Conservation (phyloP, 352 stramenopile genomes). For the Phytophthora meadii region DNA sequence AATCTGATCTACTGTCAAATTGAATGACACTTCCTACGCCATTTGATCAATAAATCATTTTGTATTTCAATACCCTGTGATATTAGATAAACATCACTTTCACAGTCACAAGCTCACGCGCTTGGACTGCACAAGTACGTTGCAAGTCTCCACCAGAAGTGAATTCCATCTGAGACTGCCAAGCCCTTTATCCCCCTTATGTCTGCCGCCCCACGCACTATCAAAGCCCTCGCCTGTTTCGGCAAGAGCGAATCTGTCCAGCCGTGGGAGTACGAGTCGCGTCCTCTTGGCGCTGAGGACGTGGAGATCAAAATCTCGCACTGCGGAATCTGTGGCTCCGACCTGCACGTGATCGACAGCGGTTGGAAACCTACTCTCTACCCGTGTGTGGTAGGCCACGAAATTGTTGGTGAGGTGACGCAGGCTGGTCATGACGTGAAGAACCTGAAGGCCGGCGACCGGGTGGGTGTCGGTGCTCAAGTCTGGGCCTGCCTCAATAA, state of each 20-base stretch:
- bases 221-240: constrained; percentile 55
- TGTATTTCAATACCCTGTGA: too few species aligned
- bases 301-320: constrained; percentile 50
- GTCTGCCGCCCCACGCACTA: constrained; percentile 39
- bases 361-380: constrained; percentile 54
- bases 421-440: constrained; percentile 49
- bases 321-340: constrained; percentile 9
- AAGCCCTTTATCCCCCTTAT: constrained; percentile 1
- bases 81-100: too few species aligned
- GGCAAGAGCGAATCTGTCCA: constrained; percentile 39
- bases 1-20: background rate
- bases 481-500: constrained; percentile 40
- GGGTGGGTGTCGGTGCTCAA: constrained; percentile 81
- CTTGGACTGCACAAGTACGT: background rate
- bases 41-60: too few species aligned
- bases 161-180: background rate
- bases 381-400: constrained; percentile 55
- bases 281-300: constrained; percentile 51
- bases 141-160: constrained; percentile 1
- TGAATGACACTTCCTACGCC: background rate
- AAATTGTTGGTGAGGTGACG: constrained; percentile 65
- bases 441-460: constrained; percentile 73
- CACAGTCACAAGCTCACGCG: too few species aligned
- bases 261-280: constrained; percentile 53
- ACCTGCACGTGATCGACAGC: constrained; percentile 55